Conservation (phyloP, 2,329 filamentous ascomycete genomes). For the Cladosporium sp. region DNA sequence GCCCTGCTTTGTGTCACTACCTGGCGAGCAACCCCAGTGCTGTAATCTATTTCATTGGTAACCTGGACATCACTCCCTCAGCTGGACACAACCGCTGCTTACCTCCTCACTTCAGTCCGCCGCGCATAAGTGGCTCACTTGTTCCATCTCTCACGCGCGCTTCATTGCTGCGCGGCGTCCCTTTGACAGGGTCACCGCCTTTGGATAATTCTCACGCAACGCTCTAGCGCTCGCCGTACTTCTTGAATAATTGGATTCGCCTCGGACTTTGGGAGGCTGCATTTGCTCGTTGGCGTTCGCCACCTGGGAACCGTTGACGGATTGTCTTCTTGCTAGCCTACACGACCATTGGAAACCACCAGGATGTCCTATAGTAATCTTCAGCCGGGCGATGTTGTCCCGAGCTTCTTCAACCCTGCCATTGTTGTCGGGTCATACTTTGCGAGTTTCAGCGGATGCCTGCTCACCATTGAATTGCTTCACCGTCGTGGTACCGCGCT, state of each 20-base stretch:
- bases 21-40: conserved; percentile 1
- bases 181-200: conserved; percentile 11
- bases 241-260: neutral
- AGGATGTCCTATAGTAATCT: conserved; percentile 12
- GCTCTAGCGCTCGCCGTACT: neutral
- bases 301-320: neutral
- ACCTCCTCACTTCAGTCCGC: conserved; percentile 12
- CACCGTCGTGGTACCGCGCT: conserved; percentile 54
- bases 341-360: neutral
- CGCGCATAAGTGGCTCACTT: conserved; percentile 14
- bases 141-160: conserved; percentile 11
- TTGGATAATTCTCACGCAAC: conserved; percentile 7
- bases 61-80: conserved; percentile 10
- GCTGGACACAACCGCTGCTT: neutral
- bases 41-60: conserved; percentile 12
- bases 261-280: conserved; percentile 8
- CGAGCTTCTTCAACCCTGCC: conserved; percentile 50
- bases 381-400: conserved; percentile 27
- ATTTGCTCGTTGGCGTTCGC: conserved; percentile 11
- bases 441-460: conserved; percentile 72
- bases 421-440: conserved; percentile 69
- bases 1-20: conserved; percentile 17
- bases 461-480: conserved; percentile 78
- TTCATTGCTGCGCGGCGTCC: conserved; percentile 1
- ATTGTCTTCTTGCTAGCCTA: neutral